Base-by-base conservation (phyloP, 306 rosid genomes). In the Cotoneaster glaucophyllus region DNA sequence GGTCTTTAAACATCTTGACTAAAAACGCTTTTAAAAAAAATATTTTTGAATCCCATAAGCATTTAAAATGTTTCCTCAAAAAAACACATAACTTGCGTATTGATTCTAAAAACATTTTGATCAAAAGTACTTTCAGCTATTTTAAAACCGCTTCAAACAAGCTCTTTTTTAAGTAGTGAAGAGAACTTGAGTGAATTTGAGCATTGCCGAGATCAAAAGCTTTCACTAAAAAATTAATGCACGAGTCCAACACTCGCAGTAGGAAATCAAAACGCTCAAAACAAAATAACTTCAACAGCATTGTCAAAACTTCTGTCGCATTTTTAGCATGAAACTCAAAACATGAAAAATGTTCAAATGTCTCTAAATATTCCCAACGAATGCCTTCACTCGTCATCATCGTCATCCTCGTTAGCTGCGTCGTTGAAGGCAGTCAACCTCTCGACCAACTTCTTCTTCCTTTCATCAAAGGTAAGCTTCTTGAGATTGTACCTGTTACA, bases 401-500 rank as follows among this genome's bases (percentile, higher is more conserved):
- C 91, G 14, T 85, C 92, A 0, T 84, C 90, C 44, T 41, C 44
- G n/a, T 52, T 19, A 4, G 84, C 93, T 0, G 91, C 93, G 4
- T 91, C 75, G 78, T 90, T 92, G 17, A 92, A 87, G 3, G 91
- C 88, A 39, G 82, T 81, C 74, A 92, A 41, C 21, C 96, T 88
- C 8, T 85, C 77, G 1, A 90, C 59, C 85, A 92, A 79, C 54
- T 77, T 80, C 7, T 74, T 73, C 80, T 90, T 92, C 77, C 97
- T 83, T 79, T 92, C 86, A 34, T 90, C 93, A 3, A 85, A 90
- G 5, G 96, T 90, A 63, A 92, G 93, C 86, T 85, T 92, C 88
- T 90, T 90, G 78, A 82, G 73, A 63, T 90, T 86, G 71, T 37
- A 86, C 83, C 95, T 90, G 77, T 52, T 15, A 32, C 1, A 18